Percentiles rank a stretch among this genome's conserved stretches.
These are phyloP conservation scores for Tagetes patula DNA, from an alignment of 129 eudicot genomes.

Conservation along the genomic window DNA sequence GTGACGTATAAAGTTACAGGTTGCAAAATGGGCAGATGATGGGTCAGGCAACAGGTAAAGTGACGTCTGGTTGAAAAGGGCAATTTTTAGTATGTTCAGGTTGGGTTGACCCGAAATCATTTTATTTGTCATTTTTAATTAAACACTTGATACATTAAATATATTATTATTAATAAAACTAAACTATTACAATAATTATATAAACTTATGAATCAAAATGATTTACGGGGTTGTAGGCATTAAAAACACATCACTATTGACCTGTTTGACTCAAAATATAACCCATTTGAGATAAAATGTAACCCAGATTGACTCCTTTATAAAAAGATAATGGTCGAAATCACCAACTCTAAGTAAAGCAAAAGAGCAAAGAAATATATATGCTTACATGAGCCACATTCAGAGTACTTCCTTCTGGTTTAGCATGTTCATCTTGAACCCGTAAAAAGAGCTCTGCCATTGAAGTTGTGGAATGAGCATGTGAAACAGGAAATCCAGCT, in stretches of 20 bases:
- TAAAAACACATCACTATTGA: background rate
- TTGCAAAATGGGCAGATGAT: background rate
- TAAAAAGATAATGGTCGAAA: background rate
- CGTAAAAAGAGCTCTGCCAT: slow-evolving; percentile 57
- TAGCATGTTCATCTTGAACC: slow-evolving; percentile 42
- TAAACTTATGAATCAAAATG: background rate
- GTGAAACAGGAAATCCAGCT: slow-evolving; percentile 30
- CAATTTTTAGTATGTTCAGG: background rate
- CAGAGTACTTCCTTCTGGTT: slow-evolving; percentile 29
- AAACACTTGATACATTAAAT: background rate
- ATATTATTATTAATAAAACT: background rate
- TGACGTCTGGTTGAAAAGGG: background rate
- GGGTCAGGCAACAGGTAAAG: background rate
- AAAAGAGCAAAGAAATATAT: slow-evolving; percentile 2
- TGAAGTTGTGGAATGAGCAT: slow-evolving; percentile 35
- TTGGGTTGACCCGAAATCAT: background rate
- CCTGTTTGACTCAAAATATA: background rate
- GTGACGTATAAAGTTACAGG: slow-evolving; percentile 2
- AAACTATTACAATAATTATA: background rate
- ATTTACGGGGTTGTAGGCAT: background rate
- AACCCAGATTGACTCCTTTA: background rate
- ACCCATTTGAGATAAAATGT: background rate
- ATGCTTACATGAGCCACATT: slow-evolving; percentile 36
- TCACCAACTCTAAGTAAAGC: background rate
- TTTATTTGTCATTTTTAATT: background rate